Conservation (phyloP, 306 rosid species). For the Sicyos baderoa region DNA sequence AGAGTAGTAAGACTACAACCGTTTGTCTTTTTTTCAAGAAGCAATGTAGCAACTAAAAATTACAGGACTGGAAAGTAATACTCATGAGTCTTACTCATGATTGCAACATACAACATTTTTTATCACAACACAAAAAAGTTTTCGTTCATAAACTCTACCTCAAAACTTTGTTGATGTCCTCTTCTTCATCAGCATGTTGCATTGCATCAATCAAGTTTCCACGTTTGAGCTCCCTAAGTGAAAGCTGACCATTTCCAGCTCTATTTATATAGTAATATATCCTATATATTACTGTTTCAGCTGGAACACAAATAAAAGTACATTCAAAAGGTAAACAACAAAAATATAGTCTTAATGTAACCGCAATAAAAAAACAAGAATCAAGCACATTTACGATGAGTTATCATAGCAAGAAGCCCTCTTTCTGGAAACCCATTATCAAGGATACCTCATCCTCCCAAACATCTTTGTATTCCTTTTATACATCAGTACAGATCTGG, state of each 20-base stretch:
- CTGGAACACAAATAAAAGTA: slow-evolving; percentile 52
- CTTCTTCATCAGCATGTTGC: slow-evolving; percentile 99
- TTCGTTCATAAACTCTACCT: slow-evolving; percentile 41
- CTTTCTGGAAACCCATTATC: slow-evolving; percentile 1
- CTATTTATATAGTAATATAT: slow-evolving; percentile 95
- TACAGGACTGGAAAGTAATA: no score
- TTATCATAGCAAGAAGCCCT: slow-evolving; percentile 16
- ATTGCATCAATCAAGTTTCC: slow-evolving; percentile 94
- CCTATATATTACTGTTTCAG: slow-evolving; percentile 97
- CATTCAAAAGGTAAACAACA: no score
- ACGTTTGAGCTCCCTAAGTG: slow-evolving; percentile 91
- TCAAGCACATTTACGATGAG: slow-evolving; percentile 13
- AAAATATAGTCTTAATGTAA: no score
- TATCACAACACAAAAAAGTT: no score
- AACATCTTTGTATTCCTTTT: not conserved
- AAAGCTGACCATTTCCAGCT: slow-evolving; percentile 78
- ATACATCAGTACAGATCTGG: not conserved
- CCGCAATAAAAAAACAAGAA: not conserved
- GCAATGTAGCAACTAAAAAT: no score
- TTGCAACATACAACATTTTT: no score
- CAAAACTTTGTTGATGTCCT: slow-evolving; percentile 96
- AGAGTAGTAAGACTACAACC: no score
- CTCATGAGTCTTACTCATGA: no score
- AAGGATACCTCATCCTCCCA: slow-evolving; percentile 3
- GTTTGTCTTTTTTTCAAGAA: no score